Percentiles rank a stretch among this genome's conserved stretches.
phyloP scores from a whole-genome alignment of 768 basidiomycete species.

The Goffeauzyma gilvescens region DNA sequence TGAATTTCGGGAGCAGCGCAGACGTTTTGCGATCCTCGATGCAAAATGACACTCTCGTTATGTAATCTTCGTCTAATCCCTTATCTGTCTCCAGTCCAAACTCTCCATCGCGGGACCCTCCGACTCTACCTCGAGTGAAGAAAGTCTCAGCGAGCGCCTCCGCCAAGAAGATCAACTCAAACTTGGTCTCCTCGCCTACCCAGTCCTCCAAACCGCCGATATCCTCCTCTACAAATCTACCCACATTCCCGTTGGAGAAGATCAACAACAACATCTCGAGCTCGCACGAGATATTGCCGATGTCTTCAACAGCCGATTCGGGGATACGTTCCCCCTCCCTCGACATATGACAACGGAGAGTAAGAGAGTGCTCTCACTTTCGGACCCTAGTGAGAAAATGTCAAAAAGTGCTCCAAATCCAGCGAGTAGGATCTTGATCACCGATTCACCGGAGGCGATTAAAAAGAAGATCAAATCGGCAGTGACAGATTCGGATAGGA shows the following conservation, averaged over 20 bases:
- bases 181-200: conserved; percentile 75
- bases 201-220: conserved; percentile 82
- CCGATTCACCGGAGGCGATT: conserved; percentile 49
- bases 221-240: conserved; percentile 71
- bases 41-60: too few relatives aligned
- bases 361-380: conserved; percentile 65
- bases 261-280: conserved; percentile 86
- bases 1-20: too few relatives aligned
- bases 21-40: too few relatives aligned
- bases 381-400: conserved; percentile 75
- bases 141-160: too few relatives aligned
- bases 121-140: too few relatives aligned
- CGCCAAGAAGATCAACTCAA: conserved; percentile 68
- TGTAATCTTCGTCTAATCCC: too few relatives aligned
- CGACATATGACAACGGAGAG: conserved; percentile 56
- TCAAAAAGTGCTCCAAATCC: conserved; percentile 73
- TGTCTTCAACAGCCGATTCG: conserved; percentile 55
- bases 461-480: conserved; percentile 53
- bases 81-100: too few relatives aligned
- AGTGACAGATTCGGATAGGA: conserved; percentile 57
- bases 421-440: conserved; percentile 67
- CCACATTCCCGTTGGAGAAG: conserved; percentile 88
- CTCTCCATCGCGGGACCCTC: conserved; percentile 46
- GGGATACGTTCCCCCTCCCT: conserved; percentile 52
- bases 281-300: conserved; percentile 67